These are phyloP conservation scores for Ogataea pignaliae DNA, from an alignment of 805 yeast species.

Conservation along the genomic window DNA sequence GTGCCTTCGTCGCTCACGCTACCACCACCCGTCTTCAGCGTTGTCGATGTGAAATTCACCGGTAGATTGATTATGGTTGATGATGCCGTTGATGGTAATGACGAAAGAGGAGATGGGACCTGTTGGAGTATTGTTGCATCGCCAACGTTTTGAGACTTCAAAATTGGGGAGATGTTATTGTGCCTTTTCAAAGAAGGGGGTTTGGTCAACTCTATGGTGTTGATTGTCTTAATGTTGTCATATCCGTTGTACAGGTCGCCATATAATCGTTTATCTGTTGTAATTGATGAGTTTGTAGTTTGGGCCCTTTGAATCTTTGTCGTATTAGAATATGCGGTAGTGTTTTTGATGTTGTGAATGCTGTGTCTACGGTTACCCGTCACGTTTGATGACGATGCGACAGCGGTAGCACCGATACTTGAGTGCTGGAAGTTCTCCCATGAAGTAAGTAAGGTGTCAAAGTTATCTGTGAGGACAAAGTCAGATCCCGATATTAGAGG, in stretches of 20 bases:
- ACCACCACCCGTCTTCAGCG: neutral
- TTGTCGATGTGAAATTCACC: neutral
- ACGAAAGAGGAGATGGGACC: neutral
- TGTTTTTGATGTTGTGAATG: too few species aligned
- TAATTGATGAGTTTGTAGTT: too few species aligned
- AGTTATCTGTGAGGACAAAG: conserved; percentile 9
- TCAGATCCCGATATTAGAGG: conserved; percentile 9
- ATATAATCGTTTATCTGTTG: neutral
- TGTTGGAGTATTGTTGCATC: neutral
- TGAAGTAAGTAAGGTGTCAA: conserved; percentile 4
- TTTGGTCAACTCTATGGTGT: conserved; percentile 19
- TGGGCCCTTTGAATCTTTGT: neutral
- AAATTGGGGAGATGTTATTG: conserved; percentile 11
- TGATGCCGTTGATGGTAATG: neutral
- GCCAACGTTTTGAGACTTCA: conserved; percentile 8
- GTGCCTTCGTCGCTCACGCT: too few species aligned
- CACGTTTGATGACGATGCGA: too few species aligned
- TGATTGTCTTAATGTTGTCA: conserved; percentile 16
- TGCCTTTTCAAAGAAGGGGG: conserved; percentile 7
- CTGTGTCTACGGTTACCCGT: too few species aligned
- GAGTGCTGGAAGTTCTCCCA: conserved; percentile 7
- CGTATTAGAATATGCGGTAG: neutral
- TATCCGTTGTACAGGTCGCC: conserved; percentile 4
- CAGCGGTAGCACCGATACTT: neutral
- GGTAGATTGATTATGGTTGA: neutral